These are phyloP conservation scores for Pyrus hybrid DNA, from an alignment of 331 rosid species.

Conservation along the genomic window DNA sequence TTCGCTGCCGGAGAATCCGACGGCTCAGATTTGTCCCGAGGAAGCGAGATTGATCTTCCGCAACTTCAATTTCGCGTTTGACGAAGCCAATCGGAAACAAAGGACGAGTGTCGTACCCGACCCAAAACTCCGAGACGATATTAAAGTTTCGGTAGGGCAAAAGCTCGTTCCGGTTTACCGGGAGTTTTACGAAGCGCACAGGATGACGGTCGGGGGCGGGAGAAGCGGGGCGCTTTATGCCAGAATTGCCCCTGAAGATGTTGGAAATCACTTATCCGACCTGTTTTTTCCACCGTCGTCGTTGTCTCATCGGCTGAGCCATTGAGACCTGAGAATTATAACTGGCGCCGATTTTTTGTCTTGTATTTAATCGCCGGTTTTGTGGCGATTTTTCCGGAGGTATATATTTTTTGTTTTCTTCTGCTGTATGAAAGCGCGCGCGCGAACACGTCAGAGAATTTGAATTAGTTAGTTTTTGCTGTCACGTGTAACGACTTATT, in stretches of 20 bases:
- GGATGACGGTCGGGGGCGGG: constrained; percentile 11
- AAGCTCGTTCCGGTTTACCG: constrained; percentile 38
- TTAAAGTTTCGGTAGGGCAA: constrained; percentile 28
- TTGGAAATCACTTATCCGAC: constrained; percentile 41
- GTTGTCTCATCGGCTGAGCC: constrained; percentile 8
- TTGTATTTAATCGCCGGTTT: neutral
- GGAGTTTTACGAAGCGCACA: constrained; percentile 31
- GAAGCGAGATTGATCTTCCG: constrained; percentile 39
- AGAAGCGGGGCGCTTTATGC: constrained; percentile 12
- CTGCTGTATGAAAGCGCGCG: neutral
- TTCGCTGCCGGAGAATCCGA: constrained; percentile 41
- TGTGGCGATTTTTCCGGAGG: neutral
- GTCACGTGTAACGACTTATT: neutral
- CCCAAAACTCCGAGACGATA: constrained; percentile 39
- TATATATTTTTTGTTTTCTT: neutral
- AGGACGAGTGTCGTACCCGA: constrained; percentile 26
- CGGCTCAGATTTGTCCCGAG: constrained; percentile 20
- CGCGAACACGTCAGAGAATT: neutral
- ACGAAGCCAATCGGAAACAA: constrained; percentile 44
- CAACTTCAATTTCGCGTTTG: constrained; percentile 39
- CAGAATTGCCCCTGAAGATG: constrained; percentile 47
- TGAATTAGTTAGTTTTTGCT: neutral
- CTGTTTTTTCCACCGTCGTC: constrained; percentile 32
- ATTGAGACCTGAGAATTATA: neutral
- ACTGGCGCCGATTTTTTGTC: neutral